Conservation (phyloP, 768 basidiomycete species). For the Tricholoma flavovirens region DNA sequence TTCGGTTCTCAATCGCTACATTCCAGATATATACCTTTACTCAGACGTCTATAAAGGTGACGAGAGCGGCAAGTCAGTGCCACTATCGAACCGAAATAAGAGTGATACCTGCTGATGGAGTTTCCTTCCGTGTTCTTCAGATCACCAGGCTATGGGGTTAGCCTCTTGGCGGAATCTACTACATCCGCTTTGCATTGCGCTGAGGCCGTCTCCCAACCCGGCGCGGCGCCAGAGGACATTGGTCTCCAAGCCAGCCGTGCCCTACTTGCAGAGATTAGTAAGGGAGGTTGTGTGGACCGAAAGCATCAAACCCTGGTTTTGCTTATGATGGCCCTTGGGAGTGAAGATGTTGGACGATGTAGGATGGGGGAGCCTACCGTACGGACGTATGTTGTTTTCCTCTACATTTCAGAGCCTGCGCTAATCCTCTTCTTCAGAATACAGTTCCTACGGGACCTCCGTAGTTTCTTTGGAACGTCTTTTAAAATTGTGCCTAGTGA, state of each 20-base stretch:
- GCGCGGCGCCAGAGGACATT: conserved; percentile 88
- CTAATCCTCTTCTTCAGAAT: conserved; percentile 45
- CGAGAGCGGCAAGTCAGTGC: conserved; percentile 90
- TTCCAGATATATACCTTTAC: conserved; percentile 97
- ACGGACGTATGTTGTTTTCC: conserved; percentile 57
- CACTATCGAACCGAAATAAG: neutral
- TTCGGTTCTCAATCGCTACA: conserved; percentile 90
- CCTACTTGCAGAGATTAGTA: conserved; percentile 71
- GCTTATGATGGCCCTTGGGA: conserved; percentile 92
- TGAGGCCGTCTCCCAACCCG: conserved; percentile 79
- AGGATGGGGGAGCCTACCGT: conserved; percentile 78
- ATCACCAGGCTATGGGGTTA: conserved; percentile 94
- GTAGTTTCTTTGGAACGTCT: conserved; percentile 79
- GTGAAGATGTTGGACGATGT: conserved; percentile 92
- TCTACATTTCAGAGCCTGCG: neutral
- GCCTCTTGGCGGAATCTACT: conserved; percentile 86
- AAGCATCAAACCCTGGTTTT: conserved; percentile 84
- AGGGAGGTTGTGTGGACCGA: conserved; percentile 87
- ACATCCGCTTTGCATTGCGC: conserved; percentile 84
- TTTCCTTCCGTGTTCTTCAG: conserved; percentile 31
- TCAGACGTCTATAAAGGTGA: conserved; percentile 98
- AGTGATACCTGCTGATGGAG: neutral
- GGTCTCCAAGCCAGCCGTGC: conserved; percentile 76
- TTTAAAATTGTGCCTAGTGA: conserved; percentile 82
- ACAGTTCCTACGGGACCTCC: conserved; percentile 83